These are phyloP conservation scores for Clonostachys byssicola DNA, from an alignment of 2,329 filamentous ascomycete species.

Conservation along the genomic window DNA sequence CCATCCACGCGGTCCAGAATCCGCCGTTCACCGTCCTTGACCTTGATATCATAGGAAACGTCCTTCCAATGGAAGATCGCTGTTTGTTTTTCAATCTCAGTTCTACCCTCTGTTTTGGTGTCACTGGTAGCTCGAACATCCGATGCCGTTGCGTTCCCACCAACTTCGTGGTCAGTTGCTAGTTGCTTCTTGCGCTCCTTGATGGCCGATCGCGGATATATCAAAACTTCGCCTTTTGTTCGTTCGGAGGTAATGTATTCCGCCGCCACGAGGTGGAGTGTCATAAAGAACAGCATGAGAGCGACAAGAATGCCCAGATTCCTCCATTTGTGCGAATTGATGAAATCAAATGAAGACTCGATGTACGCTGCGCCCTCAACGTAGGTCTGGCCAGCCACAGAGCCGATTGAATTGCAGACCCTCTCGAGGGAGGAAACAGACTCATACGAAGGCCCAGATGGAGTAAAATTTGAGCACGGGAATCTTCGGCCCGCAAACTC, in stretches of 20 bases:
- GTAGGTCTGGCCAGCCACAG: conserved; percentile 41
- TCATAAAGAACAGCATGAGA: conserved; percentile 46
- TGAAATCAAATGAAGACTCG: conserved; percentile 49
- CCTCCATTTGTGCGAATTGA: conserved; percentile 43
- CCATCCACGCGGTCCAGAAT: conserved; percentile 71
- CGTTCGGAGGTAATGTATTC: conserved; percentile 36
- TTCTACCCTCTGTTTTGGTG: too few relatives aligned
- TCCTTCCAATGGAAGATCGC: conserved; percentile 64
- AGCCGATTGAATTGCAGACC: conserved; percentile 55
- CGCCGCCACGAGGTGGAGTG: conserved; percentile 26
- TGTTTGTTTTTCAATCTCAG: conserved; percentile 37
- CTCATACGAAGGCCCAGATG: conserved; percentile 18
- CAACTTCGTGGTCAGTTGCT: not conserved
- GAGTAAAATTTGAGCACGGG: conserved; percentile 42
- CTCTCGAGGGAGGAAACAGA: conserved; percentile 29
- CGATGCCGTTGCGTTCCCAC: not conserved
- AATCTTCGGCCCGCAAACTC: conserved; percentile 70
- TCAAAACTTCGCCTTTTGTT: conserved; percentile 50
- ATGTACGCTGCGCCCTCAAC: conserved; percentile 58
- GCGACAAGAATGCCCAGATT: conserved; percentile 60
- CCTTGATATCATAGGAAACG: conserved; percentile 69
- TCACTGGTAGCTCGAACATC: not conserved
- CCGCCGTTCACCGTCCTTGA: conserved; percentile 56
- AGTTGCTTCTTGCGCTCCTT: not conserved
- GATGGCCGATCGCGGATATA: conserved; percentile 38